Conservation (phyloP, 495 filamentous ascomycete genomes). For the Podospora pseudocomata region DNA sequence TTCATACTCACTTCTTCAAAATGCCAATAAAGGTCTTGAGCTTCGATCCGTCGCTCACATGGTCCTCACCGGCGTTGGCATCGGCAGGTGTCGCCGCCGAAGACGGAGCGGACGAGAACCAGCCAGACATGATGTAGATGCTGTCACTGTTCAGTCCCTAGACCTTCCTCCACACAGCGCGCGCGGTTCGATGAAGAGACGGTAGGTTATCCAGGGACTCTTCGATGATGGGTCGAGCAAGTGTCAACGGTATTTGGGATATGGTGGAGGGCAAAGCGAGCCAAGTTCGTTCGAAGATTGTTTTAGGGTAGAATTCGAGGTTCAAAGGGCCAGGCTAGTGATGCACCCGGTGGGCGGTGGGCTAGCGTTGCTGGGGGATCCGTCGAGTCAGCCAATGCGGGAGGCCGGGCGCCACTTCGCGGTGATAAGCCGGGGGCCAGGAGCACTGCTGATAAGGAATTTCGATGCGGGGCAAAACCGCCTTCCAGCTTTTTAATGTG, state of each 20-base stretch:
- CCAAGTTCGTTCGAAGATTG: background rate
- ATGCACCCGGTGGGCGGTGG: background rate
- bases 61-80: constrained; percentile 49
- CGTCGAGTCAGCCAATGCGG: background rate
- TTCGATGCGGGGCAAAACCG: background rate
- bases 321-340: background rate
- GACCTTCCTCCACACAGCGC: background rate
- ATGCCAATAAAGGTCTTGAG: constrained; percentile 80
- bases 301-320: background rate
- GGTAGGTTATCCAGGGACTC: background rate
- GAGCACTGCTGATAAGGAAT: background rate
- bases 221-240: background rate
- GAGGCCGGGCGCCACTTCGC: background rate
- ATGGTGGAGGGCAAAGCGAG: background rate
- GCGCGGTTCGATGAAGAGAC: background rate
- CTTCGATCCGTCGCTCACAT: constrained; percentile 73
- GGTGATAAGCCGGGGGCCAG: background rate
- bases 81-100: constrained; percentile 16
- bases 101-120: constrained; percentile 13
- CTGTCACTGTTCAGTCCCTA: background rate
- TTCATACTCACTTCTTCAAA: constrained; percentile 63
- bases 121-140: constrained; percentile 12
- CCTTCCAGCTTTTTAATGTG: background rate
- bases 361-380: background rate
- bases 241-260: background rate